These are phyloP conservation scores for Botrytis fragariae DNA, from an alignment of 2,329 filamentous ascomycete species.

Conservation along the genomic window DNA sequence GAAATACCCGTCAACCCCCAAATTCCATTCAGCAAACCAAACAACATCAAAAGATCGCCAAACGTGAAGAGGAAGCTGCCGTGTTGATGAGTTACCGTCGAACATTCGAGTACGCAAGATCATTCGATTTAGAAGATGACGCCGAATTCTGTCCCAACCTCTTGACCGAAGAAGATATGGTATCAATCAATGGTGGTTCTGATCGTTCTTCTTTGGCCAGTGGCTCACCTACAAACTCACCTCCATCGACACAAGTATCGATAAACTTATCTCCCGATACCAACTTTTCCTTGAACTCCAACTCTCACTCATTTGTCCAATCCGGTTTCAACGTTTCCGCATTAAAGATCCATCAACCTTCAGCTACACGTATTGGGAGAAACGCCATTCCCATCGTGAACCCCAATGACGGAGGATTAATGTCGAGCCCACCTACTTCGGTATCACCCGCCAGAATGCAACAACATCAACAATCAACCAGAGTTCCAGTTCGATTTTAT, in stretches of 20 bases:
- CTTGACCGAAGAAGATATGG: conserved; percentile 78
- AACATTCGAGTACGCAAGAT: conserved; percentile 86
- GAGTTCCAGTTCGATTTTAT: conserved; percentile 32
- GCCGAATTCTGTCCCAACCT: conserved; percentile 92
- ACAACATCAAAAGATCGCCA: conserved; percentile 75
- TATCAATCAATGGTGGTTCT: conserved; percentile 87
- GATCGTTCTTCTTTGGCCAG: conserved; percentile 94
- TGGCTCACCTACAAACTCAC: conserved; percentile 88
- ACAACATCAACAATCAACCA: conserved; percentile 27
- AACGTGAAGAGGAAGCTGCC: conserved; percentile 84
- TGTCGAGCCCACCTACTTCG: conserved; percentile 82
- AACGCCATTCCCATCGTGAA: conserved; percentile 99
- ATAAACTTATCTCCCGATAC: conserved; percentile 58
- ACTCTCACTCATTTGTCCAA: conserved; percentile 64
- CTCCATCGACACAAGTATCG: conserved; percentile 75
- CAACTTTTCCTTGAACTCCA: conserved; percentile 69
- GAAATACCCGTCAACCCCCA: conserved; percentile 78
- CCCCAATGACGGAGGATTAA: conserved; percentile 81
- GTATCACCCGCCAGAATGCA: conserved; percentile 63
- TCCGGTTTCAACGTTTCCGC: conserved; percentile 60
- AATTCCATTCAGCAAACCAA: conserved; percentile 63
- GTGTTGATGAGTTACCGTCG: conserved; percentile 75
- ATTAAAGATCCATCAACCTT: conserved; percentile 86
- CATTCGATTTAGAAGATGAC: conserved; percentile 94
- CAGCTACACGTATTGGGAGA: conserved; percentile 77